Conservation (phyloP, 1,139 yeast genomes). For the Pneumocystis canis region DNA sequence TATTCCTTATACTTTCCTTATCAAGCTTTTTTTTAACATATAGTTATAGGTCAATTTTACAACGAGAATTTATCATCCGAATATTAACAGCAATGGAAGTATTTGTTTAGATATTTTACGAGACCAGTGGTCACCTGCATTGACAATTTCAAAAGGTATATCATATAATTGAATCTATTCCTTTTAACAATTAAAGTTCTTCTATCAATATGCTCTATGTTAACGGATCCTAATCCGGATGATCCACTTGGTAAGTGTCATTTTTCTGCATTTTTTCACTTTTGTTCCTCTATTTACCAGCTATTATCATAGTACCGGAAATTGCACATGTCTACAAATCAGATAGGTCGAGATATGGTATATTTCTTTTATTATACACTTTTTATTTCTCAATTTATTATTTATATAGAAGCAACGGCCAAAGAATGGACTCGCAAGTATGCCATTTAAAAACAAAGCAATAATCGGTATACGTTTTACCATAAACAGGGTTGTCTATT, state of each 20-base stretch:
- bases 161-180: slow-evolving; percentile 53
- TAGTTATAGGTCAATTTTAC: slow-evolving; percentile 52
- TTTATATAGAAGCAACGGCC: slow-evolving; percentile 56
- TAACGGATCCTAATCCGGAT: slow-evolving; percentile 83
- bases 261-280: slow-evolving; percentile 13
- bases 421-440: slow-evolving; percentile 91
- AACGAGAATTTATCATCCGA: slow-evolving; percentile 82
- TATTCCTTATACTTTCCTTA: neutral
- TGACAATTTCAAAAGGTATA: slow-evolving; percentile 75
- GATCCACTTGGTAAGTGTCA: neutral
- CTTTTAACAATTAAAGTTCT: slow-evolving; percentile 38
- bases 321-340: slow-evolving; percentile 94
- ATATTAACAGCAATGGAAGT: slow-evolving; percentile 76
- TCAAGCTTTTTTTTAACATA: neutral
- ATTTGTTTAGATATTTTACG: slow-evolving; percentile 73
- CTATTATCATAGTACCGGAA: slow-evolving; percentile 89
- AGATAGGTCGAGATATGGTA: slow-evolving; percentile 73
- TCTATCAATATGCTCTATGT: slow-evolving; percentile 73
- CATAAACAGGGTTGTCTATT: neutral
- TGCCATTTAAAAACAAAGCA: neutral
- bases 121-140: slow-evolving; percentile 86
- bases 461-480: neutral
- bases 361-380: neutral
- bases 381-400: neutral
- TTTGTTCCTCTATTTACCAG: slow-evolving; percentile 19